Base-by-base conservation (phyloP, 139 green algal genomes). In the Yamagishiella unicocca region DNA sequence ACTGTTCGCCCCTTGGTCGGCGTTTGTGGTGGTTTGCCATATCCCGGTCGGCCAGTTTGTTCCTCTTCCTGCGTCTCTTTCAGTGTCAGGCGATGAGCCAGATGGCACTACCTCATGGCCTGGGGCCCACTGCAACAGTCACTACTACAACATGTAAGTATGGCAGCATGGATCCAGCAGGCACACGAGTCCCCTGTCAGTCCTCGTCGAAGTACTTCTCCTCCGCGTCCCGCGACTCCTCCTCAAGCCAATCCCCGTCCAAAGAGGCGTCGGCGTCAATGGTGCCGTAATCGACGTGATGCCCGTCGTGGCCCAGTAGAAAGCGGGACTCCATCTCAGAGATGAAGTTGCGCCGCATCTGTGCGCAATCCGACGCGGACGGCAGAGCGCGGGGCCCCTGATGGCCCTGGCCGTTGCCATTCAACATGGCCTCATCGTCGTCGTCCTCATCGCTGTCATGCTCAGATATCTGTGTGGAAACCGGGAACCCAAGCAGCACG, bases 301-400 rank as follows among this genome's bases (percentile, higher is more conserved):
- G 73, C 2, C 46, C 53, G 37, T 97, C 95, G 53, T 91, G 53
- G 14, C 95, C 95, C 40, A 66, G 61, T 19, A 98, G 76, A 46
- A 98, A 98, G 2, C 91, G 64, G 43, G 90, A 70, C 84, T 96
- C 84, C 96, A 98, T 98, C 31, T 95, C 75, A 29, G 93, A 84
- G 71, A 93, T 29, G 22, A 97, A 96, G 1, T 94, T 89, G 7
- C 86, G 87, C 0, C 86, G 74, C 46, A 92, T 72, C 42, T 89
- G 40, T 12, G 43, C 85, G n/a, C 45, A 45, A 14, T 74, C 62
- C 35, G 62, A 31, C 25, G 35, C 77, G 6, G 50, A 45, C 9
- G 45, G 43, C 0, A 25, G 31, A 0, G n/a, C 17, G 70, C 62
- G 67, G 31, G 45, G 29, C 43, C 25, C 10, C 72, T 27, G 42